Evolutionary conservation across 2,329 filamentous ascomycete species (phyloP), one percentile per base, ranked within the genome.

Genomic region (Aureobasidium subglaciale): DNA sequence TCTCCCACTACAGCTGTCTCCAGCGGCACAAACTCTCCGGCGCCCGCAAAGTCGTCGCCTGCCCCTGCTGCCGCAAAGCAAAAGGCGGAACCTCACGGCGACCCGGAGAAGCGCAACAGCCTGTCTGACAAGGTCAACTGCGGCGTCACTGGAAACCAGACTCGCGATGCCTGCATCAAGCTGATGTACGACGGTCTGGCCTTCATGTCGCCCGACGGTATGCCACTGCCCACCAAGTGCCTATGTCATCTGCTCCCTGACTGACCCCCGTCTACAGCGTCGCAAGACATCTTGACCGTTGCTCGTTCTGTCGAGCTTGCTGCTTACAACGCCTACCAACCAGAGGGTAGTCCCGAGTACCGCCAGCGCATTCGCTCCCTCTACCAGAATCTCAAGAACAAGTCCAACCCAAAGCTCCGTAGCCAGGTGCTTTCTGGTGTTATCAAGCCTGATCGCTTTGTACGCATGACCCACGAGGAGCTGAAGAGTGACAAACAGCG

Each of bases 161-260:
- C 81, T 18, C 87, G 93, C 58, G 88, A 97, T 74, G 86, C 84
- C 67, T 95, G 88, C 70, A 85, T 96, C 60, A 90, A 90, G 48
- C 80, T 99, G 40, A 82, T 99, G 70, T 99, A 97, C 76, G 93
- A 99, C 65, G 93, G 91, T 15, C 79, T 99, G 60, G 90, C 87
- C 43, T 81, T 83, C 56, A 86, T 87, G 70, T 82, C 87, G 25
- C 68, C 75, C 59, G 75, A 77, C 50, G 59, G 73, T 75, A 67
- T 63, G 72, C 67, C 7, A 20, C 43, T 20, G 16, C n/a, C 43
- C 30, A 35, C 4, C 16, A 1, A 11, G 13, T 34, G 6, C 20
- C 30, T 16, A 10, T 10, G 16, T 20, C 15, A 38, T 11, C 3
- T 8, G n/a, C 6, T 13, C 5, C 20, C 29, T n/a, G 10, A 42